Evolutionary conservation across 148 eudicot species (phyloP).

Genomic region (Heliamphora exappendiculata): DNA sequence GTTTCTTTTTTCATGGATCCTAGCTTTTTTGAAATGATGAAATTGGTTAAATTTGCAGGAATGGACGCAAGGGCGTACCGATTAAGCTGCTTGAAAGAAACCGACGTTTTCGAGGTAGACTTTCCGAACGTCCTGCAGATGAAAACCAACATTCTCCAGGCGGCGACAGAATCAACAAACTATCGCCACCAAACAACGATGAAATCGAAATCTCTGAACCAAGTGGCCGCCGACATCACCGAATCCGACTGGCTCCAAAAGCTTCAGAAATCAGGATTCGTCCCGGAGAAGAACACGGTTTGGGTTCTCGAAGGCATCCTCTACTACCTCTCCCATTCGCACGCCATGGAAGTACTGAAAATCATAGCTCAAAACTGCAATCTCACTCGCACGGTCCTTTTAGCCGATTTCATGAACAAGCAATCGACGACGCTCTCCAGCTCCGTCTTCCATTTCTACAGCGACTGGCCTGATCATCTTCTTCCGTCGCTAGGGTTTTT

Average conservation of each 20-base stretch:
- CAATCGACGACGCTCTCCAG: constrained; percentile 60
- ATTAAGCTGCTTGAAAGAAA: constrained; percentile 60
- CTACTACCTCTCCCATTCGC: constrained; percentile 57
- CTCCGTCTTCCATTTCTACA: constrained; percentile 62
- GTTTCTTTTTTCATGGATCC: no score
- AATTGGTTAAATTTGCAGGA: no score
- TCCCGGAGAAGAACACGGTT: constrained; percentile 55
- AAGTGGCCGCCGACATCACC: constrained; percentile 71
- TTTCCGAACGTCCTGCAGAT: constrained; percentile 73
- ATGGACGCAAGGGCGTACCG: constrained; percentile 93
- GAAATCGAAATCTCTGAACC: constrained; percentile 62
- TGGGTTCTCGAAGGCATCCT: constrained; percentile 91
- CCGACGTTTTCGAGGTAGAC: constrained; percentile 76
- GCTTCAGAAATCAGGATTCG: constrained; percentile 69
- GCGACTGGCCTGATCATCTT: constrained; percentile 90
- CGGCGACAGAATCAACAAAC: constrained; percentile 41
- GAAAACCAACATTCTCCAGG: constrained; percentile 65
- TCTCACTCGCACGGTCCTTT: constrained; percentile 54
- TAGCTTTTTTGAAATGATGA: no score
- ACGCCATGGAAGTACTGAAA: constrained; percentile 65
- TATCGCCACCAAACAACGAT: constrained; percentile 26
- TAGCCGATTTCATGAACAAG: constrained; percentile 94
- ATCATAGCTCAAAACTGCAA: constrained; percentile 61
- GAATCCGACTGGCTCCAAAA: constrained; percentile 62
- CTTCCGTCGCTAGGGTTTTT: constrained; percentile 82